Evolutionary conservation across 164 flowering plant genomes (phyloP).

Genomic region (Macadamia tetraphylla): DNA sequence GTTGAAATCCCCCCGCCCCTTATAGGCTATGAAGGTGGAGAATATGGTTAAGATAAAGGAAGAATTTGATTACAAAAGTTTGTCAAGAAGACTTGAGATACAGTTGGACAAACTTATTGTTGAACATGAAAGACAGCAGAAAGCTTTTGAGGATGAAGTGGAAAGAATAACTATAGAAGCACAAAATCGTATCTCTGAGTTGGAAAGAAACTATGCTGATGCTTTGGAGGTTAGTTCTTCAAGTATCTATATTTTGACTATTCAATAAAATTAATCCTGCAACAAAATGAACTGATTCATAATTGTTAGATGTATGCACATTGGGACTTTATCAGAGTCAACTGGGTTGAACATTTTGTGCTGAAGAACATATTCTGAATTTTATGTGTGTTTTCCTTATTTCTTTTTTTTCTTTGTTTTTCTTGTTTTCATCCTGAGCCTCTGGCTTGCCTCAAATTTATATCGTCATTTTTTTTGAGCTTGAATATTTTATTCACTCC

Average conservation of each 20-base stretch:
- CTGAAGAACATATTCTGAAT: not conserved
- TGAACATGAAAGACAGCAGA: constrained; percentile 85
- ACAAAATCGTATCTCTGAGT: constrained; percentile 46
- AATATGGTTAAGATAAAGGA: constrained; percentile 95
- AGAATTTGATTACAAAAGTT: constrained; percentile 95
- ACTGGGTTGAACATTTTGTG: not conserved
- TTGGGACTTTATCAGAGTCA: not conserved
- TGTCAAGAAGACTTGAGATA: constrained; percentile 74
- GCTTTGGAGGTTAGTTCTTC: constrained; percentile 62
- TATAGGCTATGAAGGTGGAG: constrained; percentile 98
- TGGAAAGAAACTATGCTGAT: constrained; percentile 60
- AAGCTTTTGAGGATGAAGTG: constrained; percentile 68
- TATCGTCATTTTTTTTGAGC: too few species aligned
- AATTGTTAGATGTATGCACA: not conserved
- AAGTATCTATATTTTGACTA: not conserved
- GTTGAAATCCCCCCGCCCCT: not conserved
- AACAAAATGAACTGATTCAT: not conserved
- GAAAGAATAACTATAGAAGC: constrained; percentile 56
- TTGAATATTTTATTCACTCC: too few species aligned
- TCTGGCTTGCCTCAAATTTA: too few species aligned
- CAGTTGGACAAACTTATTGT: constrained; percentile 80
- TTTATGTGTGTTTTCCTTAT: not conserved
- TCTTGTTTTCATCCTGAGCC: too few species aligned
- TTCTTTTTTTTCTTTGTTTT: not conserved
- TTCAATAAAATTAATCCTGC: not conserved